Percentiles rank a stretch among this genome's conserved stretches.
Evolutionary conservation across 441 rosid genomes (phyloP).

Genomic region (Biscutella laevigata): DNA sequence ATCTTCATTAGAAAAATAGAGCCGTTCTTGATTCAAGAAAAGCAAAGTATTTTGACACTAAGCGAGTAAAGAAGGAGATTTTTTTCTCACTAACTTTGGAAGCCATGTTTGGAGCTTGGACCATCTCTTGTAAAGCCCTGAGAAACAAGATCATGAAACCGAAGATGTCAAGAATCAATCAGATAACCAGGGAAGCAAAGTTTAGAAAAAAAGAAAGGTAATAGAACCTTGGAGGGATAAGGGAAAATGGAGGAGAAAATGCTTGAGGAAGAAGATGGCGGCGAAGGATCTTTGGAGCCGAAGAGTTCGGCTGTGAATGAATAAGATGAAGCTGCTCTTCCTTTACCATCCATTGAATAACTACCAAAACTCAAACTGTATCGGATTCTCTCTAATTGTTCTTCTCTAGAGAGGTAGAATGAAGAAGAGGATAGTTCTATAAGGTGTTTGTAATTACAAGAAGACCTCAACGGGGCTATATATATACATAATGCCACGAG

Average conservation of each 20-base stretch:
- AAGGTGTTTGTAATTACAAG: conserved; percentile 13
- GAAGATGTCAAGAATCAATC: conserved; percentile 11
- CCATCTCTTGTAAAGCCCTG: conserved; percentile 50
- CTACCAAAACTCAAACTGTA: neutral
- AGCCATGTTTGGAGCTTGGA: conserved; percentile 39
- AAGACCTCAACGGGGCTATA: conserved; percentile 22
- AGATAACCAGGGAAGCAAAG: neutral
- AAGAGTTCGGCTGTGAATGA: conserved; percentile 68
- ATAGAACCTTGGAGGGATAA: conserved; percentile 48
- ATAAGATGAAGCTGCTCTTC: conserved; percentile 37
- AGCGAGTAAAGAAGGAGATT: conserved; percentile 2
- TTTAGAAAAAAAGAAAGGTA: neutral
- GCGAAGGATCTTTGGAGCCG: conserved; percentile 48
- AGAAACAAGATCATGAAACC: neutral
- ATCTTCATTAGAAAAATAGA: conserved; percentile 5
- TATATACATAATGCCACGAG: conserved; percentile 24
- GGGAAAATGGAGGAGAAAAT: conserved; percentile 67
- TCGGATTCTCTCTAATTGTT: conserved; percentile 1
- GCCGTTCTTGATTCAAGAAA: conserved; percentile 3
- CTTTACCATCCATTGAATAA: conserved; percentile 50
- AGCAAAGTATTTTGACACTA: neutral
- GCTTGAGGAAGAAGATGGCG: conserved; percentile 43
- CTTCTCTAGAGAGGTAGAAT: conserved; percentile 1
- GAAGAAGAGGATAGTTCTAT: conserved; percentile 20
- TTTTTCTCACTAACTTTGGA: conserved; percentile 32